Conservation (phyloP, 805 yeast genomes). For the Komagataella phaffii region DNA sequence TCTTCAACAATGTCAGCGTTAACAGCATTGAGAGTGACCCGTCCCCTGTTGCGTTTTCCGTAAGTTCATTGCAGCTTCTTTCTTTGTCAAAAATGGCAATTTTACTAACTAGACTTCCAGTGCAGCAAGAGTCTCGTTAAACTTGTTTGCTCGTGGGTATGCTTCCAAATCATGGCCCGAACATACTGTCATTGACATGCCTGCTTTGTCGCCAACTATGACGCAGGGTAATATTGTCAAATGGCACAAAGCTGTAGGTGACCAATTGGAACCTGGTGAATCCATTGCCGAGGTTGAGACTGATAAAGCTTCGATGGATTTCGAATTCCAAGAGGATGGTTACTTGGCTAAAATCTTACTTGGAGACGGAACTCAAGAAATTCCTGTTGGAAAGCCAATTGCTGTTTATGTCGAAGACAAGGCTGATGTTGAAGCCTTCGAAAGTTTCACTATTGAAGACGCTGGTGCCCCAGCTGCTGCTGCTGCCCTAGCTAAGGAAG, state of each 20-base stretch:
- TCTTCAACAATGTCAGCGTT: slow-evolving; percentile 16
- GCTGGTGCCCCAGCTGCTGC: slow-evolving; percentile 42
- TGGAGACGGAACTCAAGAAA: slow-evolving; percentile 76
- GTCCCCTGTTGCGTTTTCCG: slow-evolving; percentile 12
- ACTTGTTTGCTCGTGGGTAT: slow-evolving; percentile 10
- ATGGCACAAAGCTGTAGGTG: slow-evolving; percentile 90
- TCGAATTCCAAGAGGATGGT: slow-evolving; percentile 96
- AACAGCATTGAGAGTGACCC: slow-evolving; percentile 16
- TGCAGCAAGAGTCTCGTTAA: slow-evolving; percentile 6
- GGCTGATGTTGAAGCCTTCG: slow-evolving; percentile 78
- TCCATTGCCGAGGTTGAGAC: slow-evolving; percentile 95
- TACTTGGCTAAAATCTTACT: slow-evolving; percentile 77
- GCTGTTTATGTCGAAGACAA: slow-evolving; percentile 91
- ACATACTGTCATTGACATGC: slow-evolving; percentile 90
- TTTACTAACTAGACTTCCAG: slow-evolving; percentile 1
- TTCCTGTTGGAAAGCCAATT: slow-evolving; percentile 91
- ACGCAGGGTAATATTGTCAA: slow-evolving; percentile 84
- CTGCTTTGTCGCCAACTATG: slow-evolving; percentile 99
- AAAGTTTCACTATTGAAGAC: slow-evolving; percentile 70
- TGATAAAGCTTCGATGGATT: slow-evolving; percentile 96
- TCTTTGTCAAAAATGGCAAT: not conserved
- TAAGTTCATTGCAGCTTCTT: slow-evolving; percentile 5
- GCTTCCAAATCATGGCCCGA: slow-evolving; percentile 17
- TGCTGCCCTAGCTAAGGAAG: slow-evolving; percentile 23
- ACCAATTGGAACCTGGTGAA: slow-evolving; percentile 81